phyloP scores from a whole-genome alignment of 225 moss, liverwort and hornwort species.

The Marchantia polymorpha region DNA sequence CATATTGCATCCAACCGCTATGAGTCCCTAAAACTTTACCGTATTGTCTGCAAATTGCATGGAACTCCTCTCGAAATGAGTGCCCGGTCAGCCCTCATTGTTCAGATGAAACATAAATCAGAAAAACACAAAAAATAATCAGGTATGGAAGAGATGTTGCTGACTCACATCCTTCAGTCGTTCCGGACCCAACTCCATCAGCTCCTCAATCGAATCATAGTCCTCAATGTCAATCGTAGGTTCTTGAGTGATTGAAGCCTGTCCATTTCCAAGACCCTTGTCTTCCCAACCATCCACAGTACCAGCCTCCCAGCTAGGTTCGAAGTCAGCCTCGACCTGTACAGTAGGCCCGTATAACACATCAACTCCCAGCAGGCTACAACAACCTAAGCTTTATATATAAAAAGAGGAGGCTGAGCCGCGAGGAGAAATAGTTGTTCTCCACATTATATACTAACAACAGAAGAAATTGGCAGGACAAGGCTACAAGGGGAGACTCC shows the following conservation, averaged over 20 bases:
- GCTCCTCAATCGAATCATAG: slow-evolving; percentile 70
- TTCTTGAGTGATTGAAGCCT: slow-evolving; percentile 42
- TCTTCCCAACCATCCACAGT: slow-evolving; percentile 85
- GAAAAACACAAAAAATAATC: neutral
- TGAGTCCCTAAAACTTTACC: no score
- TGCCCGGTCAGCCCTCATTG: neutral
- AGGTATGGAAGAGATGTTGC: neutral
- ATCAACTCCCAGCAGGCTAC: no score
- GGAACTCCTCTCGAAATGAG: no score
- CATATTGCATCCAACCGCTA: no score
- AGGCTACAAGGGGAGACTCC: neutral
- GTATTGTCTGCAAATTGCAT: no score
- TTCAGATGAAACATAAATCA: neutral
- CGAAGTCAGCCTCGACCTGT: slow-evolving; percentile 81
- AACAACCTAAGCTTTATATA: neutral
- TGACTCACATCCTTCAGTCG: slow-evolving; percentile 71
- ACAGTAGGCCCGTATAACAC: neutral
- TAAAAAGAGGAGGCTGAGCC: neutral
- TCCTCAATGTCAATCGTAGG: slow-evolving; percentile 81
- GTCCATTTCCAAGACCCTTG: slow-evolving; percentile 69
- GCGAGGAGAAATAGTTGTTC: no score
- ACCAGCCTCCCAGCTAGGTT: slow-evolving; percentile 74
- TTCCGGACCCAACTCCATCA: slow-evolving; percentile 75
- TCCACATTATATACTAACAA: neutral
- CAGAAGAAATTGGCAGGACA: neutral